Evolutionary conservation across 1,284 basidiomycete genomes (phyloP), one percentile per base, ranked within the genome.

Genomic region (Ceratobasidium sp.): DNA sequence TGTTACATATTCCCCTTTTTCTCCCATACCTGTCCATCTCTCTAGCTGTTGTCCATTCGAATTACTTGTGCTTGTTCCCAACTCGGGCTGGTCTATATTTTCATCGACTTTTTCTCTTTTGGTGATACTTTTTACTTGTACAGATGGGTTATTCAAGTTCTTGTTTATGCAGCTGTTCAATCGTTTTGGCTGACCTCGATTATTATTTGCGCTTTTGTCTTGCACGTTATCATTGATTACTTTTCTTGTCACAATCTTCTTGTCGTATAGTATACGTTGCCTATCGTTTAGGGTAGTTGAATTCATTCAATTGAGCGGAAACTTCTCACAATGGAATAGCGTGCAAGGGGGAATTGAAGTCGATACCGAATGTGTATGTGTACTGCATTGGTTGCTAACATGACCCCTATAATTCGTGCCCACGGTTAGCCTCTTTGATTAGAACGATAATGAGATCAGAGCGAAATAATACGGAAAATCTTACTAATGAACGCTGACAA

Each of bases 151-250:
- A 36, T 36, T 36, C 33, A 36, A 36, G 42, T 46, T 46, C 42
- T 50, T 25, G 47, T 50, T 50, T 39, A 42, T 42, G 49, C 62
- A 46, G 39, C 54, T 46, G 46, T 50, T 62, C n/a, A 14, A 44
- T 66, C 44, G 36, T 39, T 36, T 36, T 36, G 33, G 5, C 33
- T 36, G 33, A 36, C 33, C 33, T 36, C 33, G 33, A 36, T 36
- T 36, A 36, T 36, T 36, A 36, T 36, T 36, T 36, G 33, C 33
- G 33, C 11, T 36, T 36, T 25, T 56, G 25, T 6, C 47, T 16
- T 56, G 30, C 58, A 66, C 39, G 21, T 56, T 39, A 53, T 66
- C 62, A 66, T 41, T 56, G 52, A 56, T 67, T 67, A 56, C 64
- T 46, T n/a, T 29, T 56, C n/a, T 41, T 56, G n/a, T 36, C 39